Conservation (phyloP, 73 alveolate genomes). For the Stentor roeselii region DNA sequence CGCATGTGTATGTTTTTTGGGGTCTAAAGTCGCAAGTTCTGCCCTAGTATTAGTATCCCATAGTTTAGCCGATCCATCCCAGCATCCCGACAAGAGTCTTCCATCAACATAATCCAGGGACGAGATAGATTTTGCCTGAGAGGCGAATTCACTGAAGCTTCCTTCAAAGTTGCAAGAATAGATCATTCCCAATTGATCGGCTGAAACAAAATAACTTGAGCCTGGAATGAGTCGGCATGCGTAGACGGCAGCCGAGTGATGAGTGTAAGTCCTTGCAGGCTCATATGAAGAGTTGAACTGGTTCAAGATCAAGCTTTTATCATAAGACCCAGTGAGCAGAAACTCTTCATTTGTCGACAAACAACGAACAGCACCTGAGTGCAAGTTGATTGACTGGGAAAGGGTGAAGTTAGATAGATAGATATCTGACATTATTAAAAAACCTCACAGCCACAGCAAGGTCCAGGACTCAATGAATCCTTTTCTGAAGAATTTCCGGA, state of each 20-base stretch:
- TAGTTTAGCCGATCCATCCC: constrained; percentile 98
- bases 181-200: constrained; percentile 28
- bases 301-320: constrained; percentile 24
- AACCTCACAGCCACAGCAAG: too few relatives aligned
- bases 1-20: constrained; percentile 96
- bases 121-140: constrained; percentile 79
- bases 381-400: constrained; percentile 26
- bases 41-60: constrained; percentile 93
- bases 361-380: constrained; percentile 28
- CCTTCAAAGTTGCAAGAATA: constrained; percentile 65
- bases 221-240: constrained; percentile 35
- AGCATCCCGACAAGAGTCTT: constrained; percentile 91
- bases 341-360: not conserved
- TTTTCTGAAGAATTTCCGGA: too few relatives aligned
- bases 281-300: constrained; percentile 35
- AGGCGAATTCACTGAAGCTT: constrained; percentile 80
- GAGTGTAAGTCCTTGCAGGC: constrained; percentile 60
- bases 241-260: constrained; percentile 65
- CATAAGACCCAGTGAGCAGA: constrained; percentile 30
- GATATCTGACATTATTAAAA: too few relatives aligned
- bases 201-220: not conserved
- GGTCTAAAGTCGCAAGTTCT: constrained; percentile 39
- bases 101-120: constrained; percentile 43
- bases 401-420: constrained; percentile 30
- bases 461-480: too few relatives aligned